Evolutionary conservation across 2,329 filamentous ascomycete genomes (phyloP), one percentile per base, ranked within the genome.

Genomic region (Verticillium alfalfae): DNA sequence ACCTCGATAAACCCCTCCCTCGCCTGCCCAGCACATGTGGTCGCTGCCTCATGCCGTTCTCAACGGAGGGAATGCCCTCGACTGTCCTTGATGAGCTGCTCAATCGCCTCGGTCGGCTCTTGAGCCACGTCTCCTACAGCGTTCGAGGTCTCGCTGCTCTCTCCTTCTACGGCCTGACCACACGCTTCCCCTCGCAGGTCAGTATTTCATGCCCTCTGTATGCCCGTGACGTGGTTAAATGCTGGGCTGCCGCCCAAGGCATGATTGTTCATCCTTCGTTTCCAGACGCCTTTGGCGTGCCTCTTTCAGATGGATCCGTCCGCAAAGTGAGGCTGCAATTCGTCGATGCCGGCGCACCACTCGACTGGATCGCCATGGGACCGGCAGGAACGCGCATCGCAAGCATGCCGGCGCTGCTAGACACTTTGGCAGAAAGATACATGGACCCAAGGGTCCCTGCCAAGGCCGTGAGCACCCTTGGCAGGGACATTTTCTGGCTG

Each of bases 131-230:
- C 1, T 76, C 73, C 22, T 84, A 82, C 67, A 77, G 77, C 12
- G 73, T 85, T 52, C 75, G 71, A 65, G 82, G 82, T 26, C 71
- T 75, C 26, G 74, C 75, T 0, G 80, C 80, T 13, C 71, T 84
- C 63, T 67, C 72, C 3, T 73, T 78, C 56, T 78, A 81, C 71
- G 81, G 79, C 56, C 77, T 73, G 63, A 58, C 66, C 4, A 63
- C 62, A 8, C 68, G 71, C 7, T 61, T 55, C 6, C 72, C 74
- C 0, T 64, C 65, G 5, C 68, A 74, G 56, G 65, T 83, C 18
- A 76, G 70, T 52, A 71, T 84, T 60, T 56, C 79, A 22, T 81
- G 77, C 63, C 76, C 79, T 0, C 62, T 65, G 6, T 64, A 73
- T 13, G 71, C 72, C 6, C 70, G 66, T 15, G 69, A 75, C 15